A percentile compares a stretch with the other conserved stretches of the same genome.
Conservation (phyloP, 768 basidiomycete genomes). For the Floccularia luteovirens region DNA sequence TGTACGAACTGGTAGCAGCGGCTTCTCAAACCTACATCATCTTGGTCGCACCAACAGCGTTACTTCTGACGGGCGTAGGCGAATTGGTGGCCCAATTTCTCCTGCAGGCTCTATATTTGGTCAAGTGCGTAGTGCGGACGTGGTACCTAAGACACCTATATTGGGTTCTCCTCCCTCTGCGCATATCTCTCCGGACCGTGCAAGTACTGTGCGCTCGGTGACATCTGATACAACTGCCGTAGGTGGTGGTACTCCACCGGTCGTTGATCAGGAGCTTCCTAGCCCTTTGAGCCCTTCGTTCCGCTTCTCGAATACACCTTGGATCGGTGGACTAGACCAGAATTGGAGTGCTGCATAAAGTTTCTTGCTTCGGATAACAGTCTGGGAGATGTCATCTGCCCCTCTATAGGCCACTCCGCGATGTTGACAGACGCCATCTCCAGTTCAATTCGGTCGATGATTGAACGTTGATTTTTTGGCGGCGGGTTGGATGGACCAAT, state of each 20-base stretch:
- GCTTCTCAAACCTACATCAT: constrained; percentile 23
- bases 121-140: constrained; percentile 11
- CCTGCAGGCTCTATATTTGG: constrained; percentile 49
- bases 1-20: constrained; percentile 23
- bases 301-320: constrained; percentile 18
- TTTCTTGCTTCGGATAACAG: too few relatives aligned
- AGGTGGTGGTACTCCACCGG: constrained; percentile 2
- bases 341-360: constrained; percentile 26
- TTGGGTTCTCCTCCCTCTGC: constrained; percentile 13
- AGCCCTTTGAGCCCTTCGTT: constrained; percentile 21
- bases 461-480: too few relatives aligned
- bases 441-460: too few relatives aligned
- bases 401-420: too few relatives aligned
- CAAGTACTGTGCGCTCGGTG: constrained; percentile 5
- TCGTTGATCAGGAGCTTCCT: constrained; percentile 12
- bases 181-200: constrained; percentile 9
- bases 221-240: constrained; percentile 6
- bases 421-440: too few relatives aligned
- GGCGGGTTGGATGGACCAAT: too few relatives aligned
- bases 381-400: background rate
- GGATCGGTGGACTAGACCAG: constrained; percentile 31
- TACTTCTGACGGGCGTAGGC: constrained; percentile 41
- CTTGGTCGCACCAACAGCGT: constrained; percentile 45
- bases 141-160: constrained; percentile 6
- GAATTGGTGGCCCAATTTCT: constrained; percentile 23